A percentile compares a stretch with the other conserved stretches of the same genome.
Conservation (phyloP, 2,329 filamentous ascomycete genomes). For the Neofusicoccum sp. region DNA sequence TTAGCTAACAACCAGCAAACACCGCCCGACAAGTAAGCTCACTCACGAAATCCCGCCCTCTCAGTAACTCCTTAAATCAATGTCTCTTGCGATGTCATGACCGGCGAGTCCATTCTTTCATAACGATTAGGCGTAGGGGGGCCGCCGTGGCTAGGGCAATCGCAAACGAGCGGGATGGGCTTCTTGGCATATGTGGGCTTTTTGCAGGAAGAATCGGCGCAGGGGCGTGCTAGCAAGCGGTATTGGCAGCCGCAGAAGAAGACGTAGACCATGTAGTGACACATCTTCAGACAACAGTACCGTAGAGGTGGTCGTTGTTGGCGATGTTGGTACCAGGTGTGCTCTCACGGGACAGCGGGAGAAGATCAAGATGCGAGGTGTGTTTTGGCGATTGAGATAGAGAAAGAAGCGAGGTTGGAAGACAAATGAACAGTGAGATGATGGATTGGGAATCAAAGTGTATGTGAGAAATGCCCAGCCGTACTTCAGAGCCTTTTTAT, state of each 20-base stretch:
- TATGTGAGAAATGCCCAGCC: too few relatives aligned
- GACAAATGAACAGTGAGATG: too few relatives aligned
- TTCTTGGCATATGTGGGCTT: constrained; percentile 2
- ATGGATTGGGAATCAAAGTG: too few relatives aligned
- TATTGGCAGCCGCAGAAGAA: constrained; percentile 17
- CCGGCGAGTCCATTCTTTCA: constrained; percentile 3
- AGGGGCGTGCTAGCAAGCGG: constrained; percentile 6
- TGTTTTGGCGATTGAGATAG: too few relatives aligned
- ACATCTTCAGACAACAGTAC: too few relatives aligned
- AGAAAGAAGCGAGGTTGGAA: too few relatives aligned
- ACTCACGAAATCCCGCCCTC: too few relatives aligned
- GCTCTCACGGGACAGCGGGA: not conserved
- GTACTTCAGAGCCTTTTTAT: too few relatives aligned
- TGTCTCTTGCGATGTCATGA: not conserved
- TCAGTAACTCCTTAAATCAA: not conserved
- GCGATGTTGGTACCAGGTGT: too few relatives aligned
- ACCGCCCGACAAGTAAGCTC: too few relatives aligned
- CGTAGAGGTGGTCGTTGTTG: not conserved
- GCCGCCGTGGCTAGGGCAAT: constrained; percentile 15
- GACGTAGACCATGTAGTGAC: constrained; percentile 13
- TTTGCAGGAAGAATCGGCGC: not conserved
- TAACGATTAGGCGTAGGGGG: constrained; percentile 1
- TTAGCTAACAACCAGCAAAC: too few relatives aligned
- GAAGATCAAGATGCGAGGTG: too few relatives aligned
- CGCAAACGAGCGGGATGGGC: constrained; percentile 6